Conservation (phyloP, 352 stramenopile species). For the Pythium plurisporium region DNA sequence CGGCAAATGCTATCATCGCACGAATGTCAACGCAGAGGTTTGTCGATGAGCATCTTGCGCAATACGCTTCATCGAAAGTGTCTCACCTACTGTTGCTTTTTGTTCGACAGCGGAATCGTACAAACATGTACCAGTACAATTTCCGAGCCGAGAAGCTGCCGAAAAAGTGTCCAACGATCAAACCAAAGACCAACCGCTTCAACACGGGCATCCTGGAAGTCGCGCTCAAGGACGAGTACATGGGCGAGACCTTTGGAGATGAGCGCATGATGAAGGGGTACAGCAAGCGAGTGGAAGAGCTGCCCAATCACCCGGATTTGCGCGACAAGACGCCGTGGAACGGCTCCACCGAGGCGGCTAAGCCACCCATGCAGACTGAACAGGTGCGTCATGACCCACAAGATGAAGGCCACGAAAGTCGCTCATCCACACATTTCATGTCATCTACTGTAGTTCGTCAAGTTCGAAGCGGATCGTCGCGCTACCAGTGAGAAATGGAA, state of each 20-base stretch:
- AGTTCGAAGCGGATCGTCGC: conserved; percentile 21
- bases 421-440: neutral
- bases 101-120: conserved; percentile 52
- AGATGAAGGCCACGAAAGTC: too few species aligned
- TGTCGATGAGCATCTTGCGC: neutral
- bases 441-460: conserved; percentile 10
- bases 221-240: conserved; percentile 53
- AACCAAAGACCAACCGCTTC: conserved; percentile 72
- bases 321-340: conserved; percentile 60
- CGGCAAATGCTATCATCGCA: conserved; percentile 73
- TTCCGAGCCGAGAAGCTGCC: conserved; percentile 80
- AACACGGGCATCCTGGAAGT: conserved; percentile 76
- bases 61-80: neutral
- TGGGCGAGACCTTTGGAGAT: conserved; percentile 63
- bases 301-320: conserved; percentile 70
- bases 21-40: conserved; percentile 75
- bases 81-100: neutral
- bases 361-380: conserved; percentile 34
- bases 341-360: conserved; percentile 48
- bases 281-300: conserved; percentile 67
- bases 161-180: conserved; percentile 67
- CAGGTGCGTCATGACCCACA: conserved; percentile 30
- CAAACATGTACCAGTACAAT: conserved; percentile 85
- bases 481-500: conserved; percentile 52
- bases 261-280: conserved; percentile 67